A percentile compares a stretch with the other conserved stretches of the same genome.
phyloP scores from a whole-genome alignment of 2,329 filamentous ascomycete species.

The Calonectria hawksworthii region DNA sequence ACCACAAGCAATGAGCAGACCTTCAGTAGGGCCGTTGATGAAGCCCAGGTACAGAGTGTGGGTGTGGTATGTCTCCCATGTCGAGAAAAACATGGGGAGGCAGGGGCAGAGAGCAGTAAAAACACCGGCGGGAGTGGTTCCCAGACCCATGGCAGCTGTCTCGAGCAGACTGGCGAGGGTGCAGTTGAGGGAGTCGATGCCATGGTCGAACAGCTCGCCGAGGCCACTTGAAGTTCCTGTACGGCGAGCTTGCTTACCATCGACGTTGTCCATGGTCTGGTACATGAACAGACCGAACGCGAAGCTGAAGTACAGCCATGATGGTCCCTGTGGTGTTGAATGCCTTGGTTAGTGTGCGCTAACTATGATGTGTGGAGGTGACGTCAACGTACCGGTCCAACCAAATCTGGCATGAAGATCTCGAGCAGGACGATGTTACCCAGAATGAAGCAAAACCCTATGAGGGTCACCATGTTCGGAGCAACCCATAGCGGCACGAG shows the following conservation, averaged over 20 bases:
- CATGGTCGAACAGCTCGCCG: conserved; percentile 98
- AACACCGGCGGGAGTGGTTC: conserved; percentile 85
- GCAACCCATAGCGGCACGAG: conserved; percentile 95
- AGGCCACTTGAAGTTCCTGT: conserved; percentile 96
- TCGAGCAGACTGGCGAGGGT: conserved; percentile 92
- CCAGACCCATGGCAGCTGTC: conserved; percentile 93
- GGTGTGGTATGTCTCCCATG: conserved; percentile 99
- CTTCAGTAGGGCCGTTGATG: conserved; percentile 98
- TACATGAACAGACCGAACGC: conserved; percentile 98
- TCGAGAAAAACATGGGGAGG: conserved; percentile 99
- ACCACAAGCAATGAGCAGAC: conserved; percentile 86
- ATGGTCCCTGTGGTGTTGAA: conserved; percentile 72
- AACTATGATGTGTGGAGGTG: neutral
- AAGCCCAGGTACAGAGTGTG: conserved; percentile 96
- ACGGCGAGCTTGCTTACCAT: conserved; percentile 95
- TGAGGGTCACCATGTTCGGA: conserved; percentile 95
- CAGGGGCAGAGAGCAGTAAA: conserved; percentile 94
- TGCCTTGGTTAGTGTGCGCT: conserved; percentile 28
- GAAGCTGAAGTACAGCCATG: conserved; percentile 97
- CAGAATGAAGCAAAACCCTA: conserved; percentile 96
- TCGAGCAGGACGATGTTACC: conserved; percentile 82
- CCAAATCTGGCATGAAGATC: conserved; percentile 88
- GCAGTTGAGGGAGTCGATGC: conserved; percentile 98
- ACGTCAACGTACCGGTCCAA: conserved; percentile 80
- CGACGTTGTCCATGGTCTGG: conserved; percentile 98